Evolutionary conservation across 1,139 yeast genomes (phyloP), one percentile per base, ranked within the genome.

Genomic region (Yamadazyma conglobata): DNA sequence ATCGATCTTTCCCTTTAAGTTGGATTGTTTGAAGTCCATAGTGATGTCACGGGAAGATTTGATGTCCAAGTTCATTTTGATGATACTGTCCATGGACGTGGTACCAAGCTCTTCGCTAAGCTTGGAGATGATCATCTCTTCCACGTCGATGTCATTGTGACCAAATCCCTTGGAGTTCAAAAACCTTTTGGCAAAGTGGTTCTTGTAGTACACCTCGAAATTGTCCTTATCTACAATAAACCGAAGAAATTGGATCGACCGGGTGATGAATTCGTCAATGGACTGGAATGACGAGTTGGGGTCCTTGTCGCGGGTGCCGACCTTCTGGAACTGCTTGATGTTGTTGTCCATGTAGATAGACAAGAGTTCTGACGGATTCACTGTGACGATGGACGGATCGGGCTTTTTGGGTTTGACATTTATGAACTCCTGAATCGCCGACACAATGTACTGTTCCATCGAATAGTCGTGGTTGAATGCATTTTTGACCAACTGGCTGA

Each of bases 11-110:
- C 47, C 35, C 15, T 43, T 44, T 13, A 59, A 54, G 13, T 42
- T 39, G 9, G 46, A 37, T n/a, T 40, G 35, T 37, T 53, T 63
- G 71, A 82, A 83, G 14, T 71, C 81, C 6, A 54, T 44, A 21
- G 83, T 73, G 12, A 78, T 54, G 25, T 79, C 88, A 32, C 66
- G 66, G 1, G 94, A 83, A 38, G 73, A 64, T 40, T 75, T 75
- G 41, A 89, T 79, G 51, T 91, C 97, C 44, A 77, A 74, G 47
- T 88, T 79, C 98, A 91, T 91, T 31, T 87, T 88, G 49, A 87
- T 91, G 25, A 89, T 70, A 47, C 83, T 84, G 3, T 84, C 74
- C 3, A 95, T 78, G 34, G 86, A 84, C 0, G 89, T 73, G 3
- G 86, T 70, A 0, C 96, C 96, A 47, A 84, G 71, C 49, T 86